Evolutionary conservation across 257 asterid genomes (phyloP), one percentile per base, ranked within the genome.

Genomic region (Cinchona pubescens): DNA sequence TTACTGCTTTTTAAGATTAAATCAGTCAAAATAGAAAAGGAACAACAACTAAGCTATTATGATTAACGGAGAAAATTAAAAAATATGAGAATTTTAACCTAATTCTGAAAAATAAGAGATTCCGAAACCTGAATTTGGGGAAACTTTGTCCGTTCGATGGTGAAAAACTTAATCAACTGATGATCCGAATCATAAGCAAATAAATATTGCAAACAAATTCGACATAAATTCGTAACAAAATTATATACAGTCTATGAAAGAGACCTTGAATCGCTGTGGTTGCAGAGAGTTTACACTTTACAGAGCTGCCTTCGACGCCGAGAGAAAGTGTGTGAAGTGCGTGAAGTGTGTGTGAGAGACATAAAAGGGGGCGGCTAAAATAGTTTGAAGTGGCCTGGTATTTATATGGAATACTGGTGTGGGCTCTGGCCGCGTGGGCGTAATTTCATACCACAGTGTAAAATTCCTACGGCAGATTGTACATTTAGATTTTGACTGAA

Each of bases 301-400:
- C n/a, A 75, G 67, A 11, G 27, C 10, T 42, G 25, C 75, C 55
- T 37, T 27, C 67, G 75, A 37, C 37, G 67, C 42, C 55, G 37
- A 63, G 25, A 23, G 64, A 21, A 21, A 48, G 2, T 14, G 49
- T 30, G 49, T n/a, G n/a, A n/a, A 9, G 63, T 30, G 60, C 18
- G 19, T 10, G 53, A 10, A 49, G 25, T 9, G 75, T 19, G 75
- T 70, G 75, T 5, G 34, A 25, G 59, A 5, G 75, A 35, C 30
- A 2, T 37, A 37, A 71, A 48, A 19, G 40, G 40, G 11, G 48
- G 75, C 71, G 65, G 71, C 34, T 7, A 27, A 46, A 21, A 59
- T 59, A 53, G 2, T 71, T 69, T 76, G 61, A 46, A 76, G 53
- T 34, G 16, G 48, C 19, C 4, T 2, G 27, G 49, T 2, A 34